Conservation (phyloP, 148 eudicot species). For the Rhododendron ovatum region DNA sequence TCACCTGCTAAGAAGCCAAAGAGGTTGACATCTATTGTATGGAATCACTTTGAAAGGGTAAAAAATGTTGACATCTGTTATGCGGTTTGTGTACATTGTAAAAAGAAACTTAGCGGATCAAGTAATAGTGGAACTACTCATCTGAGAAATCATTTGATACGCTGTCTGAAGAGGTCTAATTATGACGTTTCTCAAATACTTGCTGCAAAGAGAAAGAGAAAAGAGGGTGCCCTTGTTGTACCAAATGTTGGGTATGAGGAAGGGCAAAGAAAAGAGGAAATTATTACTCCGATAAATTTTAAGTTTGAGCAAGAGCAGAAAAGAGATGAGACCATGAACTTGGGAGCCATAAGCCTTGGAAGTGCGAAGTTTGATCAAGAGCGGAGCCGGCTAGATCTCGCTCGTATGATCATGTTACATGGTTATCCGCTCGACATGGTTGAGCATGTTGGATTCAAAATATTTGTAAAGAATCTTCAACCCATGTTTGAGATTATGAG, state of each 20-base stretch:
- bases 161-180: constrained; percentile 89
- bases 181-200: constrained; percentile 87
- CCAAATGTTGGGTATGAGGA: constrained; percentile 50
- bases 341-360: constrained; percentile 48
- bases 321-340: constrained; percentile 55
- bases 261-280: constrained; percentile 56
- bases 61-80: constrained; percentile 81
- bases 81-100: constrained; percentile 90
- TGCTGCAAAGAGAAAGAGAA: constrained; percentile 69
- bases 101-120: constrained; percentile 91
- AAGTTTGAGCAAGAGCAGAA: constrained; percentile 70
- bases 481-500: constrained; percentile 67
- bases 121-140: constrained; percentile 98
- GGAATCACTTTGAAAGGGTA: constrained; percentile 97
- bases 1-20: constrained; percentile 81
- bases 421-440: constrained; percentile 92
- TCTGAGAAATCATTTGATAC: constrained; percentile 88
- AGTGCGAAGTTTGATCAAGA: constrained; percentile 83
- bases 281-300: constrained; percentile 44
- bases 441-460: constrained; percentile 82
- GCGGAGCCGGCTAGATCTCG: constrained; percentile 77
- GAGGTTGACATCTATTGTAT: constrained; percentile 89
- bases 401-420: constrained; percentile 91
- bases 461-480: constrained; percentile 87
- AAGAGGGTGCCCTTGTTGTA: constrained; percentile 47